phyloP scores from a whole-genome alignment of 257 asterid genomes.

The Penstemon davidsonii region DNA sequence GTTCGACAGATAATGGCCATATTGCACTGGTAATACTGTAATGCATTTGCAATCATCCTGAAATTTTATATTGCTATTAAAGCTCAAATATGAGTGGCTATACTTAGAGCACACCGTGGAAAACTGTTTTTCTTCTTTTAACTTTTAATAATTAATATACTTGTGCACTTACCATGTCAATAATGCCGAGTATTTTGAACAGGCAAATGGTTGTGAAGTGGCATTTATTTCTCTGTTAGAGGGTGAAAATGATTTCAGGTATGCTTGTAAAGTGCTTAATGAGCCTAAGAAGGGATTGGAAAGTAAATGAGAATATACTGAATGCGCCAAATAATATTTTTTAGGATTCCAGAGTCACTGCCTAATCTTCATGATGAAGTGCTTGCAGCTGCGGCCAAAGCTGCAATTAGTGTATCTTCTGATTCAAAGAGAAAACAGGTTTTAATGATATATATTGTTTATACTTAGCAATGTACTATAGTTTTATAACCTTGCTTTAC shows the following conservation, averaged over 20 bases:
- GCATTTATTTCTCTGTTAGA: constrained; percentile 70
- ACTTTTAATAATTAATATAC: not conserved
- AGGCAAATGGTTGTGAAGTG: constrained; percentile 81
- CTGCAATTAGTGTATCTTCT: constrained; percentile 59
- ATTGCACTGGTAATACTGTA: constrained; percentile 59
- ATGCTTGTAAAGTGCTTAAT: constrained; percentile 29
- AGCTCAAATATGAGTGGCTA: constrained; percentile 5
- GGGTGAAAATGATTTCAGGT: constrained; percentile 78
- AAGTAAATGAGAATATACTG: constrained; percentile 26
- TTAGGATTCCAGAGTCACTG: constrained; percentile 76
- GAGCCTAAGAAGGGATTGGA: constrained; percentile 9
- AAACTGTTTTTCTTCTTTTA: constrained; percentile 7
- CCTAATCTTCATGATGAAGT: constrained; percentile 88
- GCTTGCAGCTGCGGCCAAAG: constrained; percentile 77
- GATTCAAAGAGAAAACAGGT: constrained; percentile 74
- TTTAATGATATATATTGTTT: constrained; percentile 5
- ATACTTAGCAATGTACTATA: constrained; percentile 26
- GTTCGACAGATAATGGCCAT: constrained; percentile 61
- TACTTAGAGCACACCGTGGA: constrained; percentile 11
- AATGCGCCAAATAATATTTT: constrained; percentile 24
- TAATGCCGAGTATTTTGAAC: constrained; percentile 27
- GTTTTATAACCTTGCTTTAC: constrained; percentile 26
- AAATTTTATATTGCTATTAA: not conserved
- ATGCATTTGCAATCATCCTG: constrained; percentile 18
- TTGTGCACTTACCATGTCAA: constrained; percentile 7